phyloP scores from a whole-genome alignment of 306 rosid species.

The Inga leiocalycina region DNA sequence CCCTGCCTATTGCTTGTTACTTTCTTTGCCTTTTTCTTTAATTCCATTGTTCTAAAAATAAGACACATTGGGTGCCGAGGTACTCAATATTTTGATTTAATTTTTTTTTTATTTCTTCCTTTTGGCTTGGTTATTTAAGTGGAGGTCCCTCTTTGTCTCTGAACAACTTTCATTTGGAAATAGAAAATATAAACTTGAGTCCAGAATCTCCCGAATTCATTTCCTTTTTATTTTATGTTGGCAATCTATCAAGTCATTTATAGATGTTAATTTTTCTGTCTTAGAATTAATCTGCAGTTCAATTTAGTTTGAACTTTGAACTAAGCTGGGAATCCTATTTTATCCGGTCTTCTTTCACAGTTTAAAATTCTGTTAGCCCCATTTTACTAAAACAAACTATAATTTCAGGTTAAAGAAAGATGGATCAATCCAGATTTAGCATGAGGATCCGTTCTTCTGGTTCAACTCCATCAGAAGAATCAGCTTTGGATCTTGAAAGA shows the following conservation, averaged over 20 bases:
- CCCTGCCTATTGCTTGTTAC: not conserved
- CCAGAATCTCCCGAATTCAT: not conserved
- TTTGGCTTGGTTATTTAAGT: not conserved
- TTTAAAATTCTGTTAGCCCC: not conserved
- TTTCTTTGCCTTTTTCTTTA: conserved; percentile 2
- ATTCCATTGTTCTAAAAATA: not conserved
- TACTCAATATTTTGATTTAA: conserved; percentile 11
- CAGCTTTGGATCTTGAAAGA: conserved; percentile 94
- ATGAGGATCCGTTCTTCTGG: conserved; percentile 73
- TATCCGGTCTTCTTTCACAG: conserved; percentile 12
- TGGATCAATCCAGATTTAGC: conserved; percentile 74
- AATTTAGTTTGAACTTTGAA: conserved; percentile 26
- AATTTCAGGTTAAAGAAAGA: conserved; percentile 48
- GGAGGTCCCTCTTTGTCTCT: conserved; percentile 6
- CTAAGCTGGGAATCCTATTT: conserved; percentile 12
- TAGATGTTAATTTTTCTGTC: conserved; percentile 4
- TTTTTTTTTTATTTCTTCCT: not conserved
- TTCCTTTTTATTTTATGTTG: conserved; percentile 14
- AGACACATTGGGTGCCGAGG: not conserved
- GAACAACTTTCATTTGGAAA: conserved; percentile 5
- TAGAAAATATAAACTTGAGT: conserved; percentile 2
- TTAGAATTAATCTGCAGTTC: conserved; percentile 1
- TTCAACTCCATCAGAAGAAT: conserved; percentile 93
- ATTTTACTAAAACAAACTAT: conserved; percentile 17
- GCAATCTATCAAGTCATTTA: conserved; percentile 2